Conservation (phyloP, 2,329 filamentous ascomycete species). For the Colletotrichum gloeosporioides region DNA sequence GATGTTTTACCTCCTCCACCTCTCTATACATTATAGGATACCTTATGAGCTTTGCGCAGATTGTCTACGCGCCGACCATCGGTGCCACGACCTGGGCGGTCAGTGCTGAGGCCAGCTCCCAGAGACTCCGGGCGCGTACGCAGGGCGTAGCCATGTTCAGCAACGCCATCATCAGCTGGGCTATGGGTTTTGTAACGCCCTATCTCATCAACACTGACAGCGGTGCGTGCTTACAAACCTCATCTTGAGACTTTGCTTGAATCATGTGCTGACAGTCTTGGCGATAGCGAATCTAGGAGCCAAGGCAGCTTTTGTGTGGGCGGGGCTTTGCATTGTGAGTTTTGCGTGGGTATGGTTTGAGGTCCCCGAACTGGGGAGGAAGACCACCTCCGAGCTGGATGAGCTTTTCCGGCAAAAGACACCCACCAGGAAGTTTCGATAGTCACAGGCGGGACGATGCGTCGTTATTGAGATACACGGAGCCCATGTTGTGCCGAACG, state of each 20-base stretch:
- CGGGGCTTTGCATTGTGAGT: background rate
- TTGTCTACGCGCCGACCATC: constrained; percentile 37
- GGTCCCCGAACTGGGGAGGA: background rate
- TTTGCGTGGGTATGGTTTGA: background rate
- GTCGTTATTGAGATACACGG: too few species aligned
- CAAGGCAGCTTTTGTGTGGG: background rate
- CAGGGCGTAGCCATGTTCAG: constrained; percentile 20
- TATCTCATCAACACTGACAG: constrained; percentile 23
- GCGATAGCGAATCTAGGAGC: background rate
- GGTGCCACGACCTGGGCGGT: constrained; percentile 34
- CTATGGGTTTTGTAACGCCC: constrained; percentile 19
- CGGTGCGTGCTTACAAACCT: background rate
- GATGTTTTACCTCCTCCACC: background rate
- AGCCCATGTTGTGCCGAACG: too few species aligned
- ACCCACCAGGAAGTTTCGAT: background rate
- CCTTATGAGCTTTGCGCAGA: background rate
- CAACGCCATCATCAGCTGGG: constrained; percentile 19
- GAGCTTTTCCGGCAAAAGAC: background rate
- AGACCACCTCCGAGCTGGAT: background rate
- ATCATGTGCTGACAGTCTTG: background rate
- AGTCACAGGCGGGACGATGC: too few species aligned
- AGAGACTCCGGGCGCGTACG: constrained; percentile 17
- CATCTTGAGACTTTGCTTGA: accelerated
- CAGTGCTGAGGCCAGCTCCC: constrained; percentile 17
- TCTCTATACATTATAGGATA: background rate